These are phyloP conservation scores for Mycena kentingensis DNA, from an alignment of 768 basidiomycete species.

Conservation along the genomic window DNA sequence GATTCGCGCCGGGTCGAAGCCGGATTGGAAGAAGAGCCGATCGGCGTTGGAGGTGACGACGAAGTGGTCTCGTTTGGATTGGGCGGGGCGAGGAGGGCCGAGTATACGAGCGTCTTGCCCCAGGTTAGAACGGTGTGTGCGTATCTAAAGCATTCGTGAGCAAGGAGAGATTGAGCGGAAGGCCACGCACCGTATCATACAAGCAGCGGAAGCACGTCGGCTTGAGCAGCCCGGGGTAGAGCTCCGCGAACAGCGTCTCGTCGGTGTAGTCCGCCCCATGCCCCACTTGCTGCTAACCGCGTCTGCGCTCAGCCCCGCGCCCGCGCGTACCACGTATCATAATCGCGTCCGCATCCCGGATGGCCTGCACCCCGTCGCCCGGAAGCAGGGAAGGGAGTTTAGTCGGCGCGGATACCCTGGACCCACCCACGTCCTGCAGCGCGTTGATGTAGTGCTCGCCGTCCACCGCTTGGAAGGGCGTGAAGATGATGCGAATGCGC, in stretches of 20 bases:
- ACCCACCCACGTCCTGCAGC: background rate
- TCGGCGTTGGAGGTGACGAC: slow-evolving; percentile 11
- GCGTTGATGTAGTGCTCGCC: background rate
- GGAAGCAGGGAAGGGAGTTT: slow-evolving; percentile 1
- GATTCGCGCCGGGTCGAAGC: slow-evolving; percentile 6
- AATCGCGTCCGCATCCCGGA: background rate
- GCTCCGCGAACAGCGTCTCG: background rate
- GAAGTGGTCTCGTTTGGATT: slow-evolving; percentile 5
- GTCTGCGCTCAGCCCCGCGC: slow-evolving; percentile 6
- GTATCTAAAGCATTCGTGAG: background rate
- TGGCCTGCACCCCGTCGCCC: background rate
- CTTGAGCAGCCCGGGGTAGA: slow-evolving; percentile 8
- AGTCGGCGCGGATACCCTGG: background rate
- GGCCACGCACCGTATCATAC: slow-evolving; percentile 4
- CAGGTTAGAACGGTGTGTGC: slow-evolving; percentile 3
- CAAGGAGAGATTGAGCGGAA: no score
- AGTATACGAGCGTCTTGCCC: slow-evolving; percentile 1
- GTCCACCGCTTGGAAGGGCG: slow-evolving; percentile 2
- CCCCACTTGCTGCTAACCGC: slow-evolving; percentile 3
- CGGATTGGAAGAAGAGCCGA: slow-evolving; percentile 7
- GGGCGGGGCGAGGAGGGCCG: slow-evolving; percentile 1
- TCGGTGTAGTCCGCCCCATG: slow-evolving; percentile 2
- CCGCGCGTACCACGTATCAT: slow-evolving; percentile 11
- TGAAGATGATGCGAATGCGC: slow-evolving; percentile 4
- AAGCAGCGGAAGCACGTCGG: slow-evolving; percentile 1